phyloP scores from a whole-genome alignment of 208 protist species.

The Leishmania aethiopica region DNA sequence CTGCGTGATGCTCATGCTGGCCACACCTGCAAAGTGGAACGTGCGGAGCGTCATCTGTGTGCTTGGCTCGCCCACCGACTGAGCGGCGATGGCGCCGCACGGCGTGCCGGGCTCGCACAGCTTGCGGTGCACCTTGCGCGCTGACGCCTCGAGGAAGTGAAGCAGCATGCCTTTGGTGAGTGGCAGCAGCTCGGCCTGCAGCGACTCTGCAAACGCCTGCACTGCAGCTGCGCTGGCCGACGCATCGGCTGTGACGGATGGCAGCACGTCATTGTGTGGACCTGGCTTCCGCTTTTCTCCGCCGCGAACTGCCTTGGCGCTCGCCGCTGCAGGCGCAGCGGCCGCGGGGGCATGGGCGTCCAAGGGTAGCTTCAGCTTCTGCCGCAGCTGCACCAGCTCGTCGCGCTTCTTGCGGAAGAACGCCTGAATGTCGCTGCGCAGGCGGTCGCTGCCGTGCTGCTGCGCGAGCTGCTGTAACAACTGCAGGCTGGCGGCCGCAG shows the following conservation, averaged over 20 bases:
- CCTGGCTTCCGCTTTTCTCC: conserved; percentile 4
- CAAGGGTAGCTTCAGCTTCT: conserved; percentile 50
- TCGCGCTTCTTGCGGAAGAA: conserved; percentile 75
- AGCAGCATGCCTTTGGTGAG: conserved; percentile 74
- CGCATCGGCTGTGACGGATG: background rate
- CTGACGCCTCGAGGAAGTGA: conserved; percentile 73
- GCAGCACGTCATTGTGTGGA: background rate
- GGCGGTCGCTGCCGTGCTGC: conserved; percentile 51
- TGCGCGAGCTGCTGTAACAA: conserved; percentile 24
- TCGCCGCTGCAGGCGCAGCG: background rate
- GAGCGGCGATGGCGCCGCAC: conserved; percentile 98
- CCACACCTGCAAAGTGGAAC: conserved; percentile 99
- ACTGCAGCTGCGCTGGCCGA: background rate
- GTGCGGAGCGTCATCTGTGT: conserved; percentile 99
- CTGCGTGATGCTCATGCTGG: conserved; percentile 98
- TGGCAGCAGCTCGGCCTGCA: conserved; percentile 71
- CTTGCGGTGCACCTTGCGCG: conserved; percentile 86
- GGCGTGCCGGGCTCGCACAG: conserved; percentile 97
- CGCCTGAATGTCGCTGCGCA: conserved; percentile 73
- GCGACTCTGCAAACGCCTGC: conserved; percentile 40
- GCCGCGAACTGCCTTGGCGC: background rate
- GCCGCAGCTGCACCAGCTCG: conserved; percentile 61
- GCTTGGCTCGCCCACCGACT: conserved; percentile 99
- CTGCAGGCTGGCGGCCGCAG: conserved; percentile 10
- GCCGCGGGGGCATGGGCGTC: conserved; percentile 5